phyloP scores from a whole-genome alignment of 2,329 filamentous ascomycete genomes.

The Alternaria postmessia region DNA sequence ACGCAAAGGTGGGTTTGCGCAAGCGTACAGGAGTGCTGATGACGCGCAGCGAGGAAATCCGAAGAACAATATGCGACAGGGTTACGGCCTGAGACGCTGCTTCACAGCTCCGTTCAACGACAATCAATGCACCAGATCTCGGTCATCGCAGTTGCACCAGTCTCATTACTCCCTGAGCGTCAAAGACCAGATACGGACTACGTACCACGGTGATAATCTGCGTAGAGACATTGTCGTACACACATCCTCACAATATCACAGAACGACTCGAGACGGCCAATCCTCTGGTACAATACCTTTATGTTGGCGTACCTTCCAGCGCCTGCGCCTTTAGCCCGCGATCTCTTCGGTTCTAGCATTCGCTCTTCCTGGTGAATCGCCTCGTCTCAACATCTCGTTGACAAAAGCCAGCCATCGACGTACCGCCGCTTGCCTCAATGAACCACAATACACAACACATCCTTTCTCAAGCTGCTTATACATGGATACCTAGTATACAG shows the following conservation, averaged over 20 bases:
- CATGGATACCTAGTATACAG: too few species aligned
- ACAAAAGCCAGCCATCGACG: not conserved
- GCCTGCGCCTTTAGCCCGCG: not conserved
- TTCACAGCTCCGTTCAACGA: not conserved
- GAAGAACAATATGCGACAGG: not conserved
- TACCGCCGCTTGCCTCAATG: not conserved
- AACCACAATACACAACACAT: not conserved
- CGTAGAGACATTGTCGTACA: not conserved
- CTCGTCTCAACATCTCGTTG: not conserved
- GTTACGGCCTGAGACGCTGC: not conserved
- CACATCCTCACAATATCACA: not conserved
- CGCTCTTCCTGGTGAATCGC: not conserved
- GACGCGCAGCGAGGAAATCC: not conserved
- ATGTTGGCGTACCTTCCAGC: not conserved
- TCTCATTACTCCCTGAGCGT: not conserved
- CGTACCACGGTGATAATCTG: not conserved
- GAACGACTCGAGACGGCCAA: not conserved
- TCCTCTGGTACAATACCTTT: not conserved
- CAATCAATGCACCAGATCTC: not conserved
- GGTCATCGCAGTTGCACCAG: not conserved
- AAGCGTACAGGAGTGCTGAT: constrained; percentile 3
- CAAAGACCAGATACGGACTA: not conserved
- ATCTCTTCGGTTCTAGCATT: not conserved
- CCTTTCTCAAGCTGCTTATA: not conserved
- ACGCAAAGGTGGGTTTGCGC: constrained; percentile 4